phyloP scores from a whole-genome alignment of 2,329 filamentous ascomycete species.

The Bipolaris oryzae region DNA sequence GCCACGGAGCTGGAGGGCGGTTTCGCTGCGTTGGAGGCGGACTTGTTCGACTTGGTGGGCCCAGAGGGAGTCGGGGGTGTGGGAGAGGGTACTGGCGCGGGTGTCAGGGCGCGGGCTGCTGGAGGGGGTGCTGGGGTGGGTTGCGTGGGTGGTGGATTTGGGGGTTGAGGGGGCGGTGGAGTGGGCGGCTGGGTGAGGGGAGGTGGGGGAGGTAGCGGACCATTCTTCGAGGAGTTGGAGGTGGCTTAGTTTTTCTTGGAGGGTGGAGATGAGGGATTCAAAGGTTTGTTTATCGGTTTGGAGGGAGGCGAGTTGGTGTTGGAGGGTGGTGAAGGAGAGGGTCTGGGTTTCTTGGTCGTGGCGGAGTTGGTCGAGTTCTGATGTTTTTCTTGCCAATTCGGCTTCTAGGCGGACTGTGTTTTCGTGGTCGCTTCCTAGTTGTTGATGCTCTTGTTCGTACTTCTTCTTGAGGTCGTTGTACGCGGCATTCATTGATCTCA shows the following conservation, averaged over 20 bases:
- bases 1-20: slow-evolving; percentile 40
- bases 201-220: neutral
- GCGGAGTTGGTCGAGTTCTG: slow-evolving; percentile 35
- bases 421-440: slow-evolving; percentile 13
- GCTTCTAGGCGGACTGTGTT: slow-evolving; percentile 17
- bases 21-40: slow-evolving; percentile 43
- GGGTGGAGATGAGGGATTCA: slow-evolving; percentile 35
- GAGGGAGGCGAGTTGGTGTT: slow-evolving; percentile 37
- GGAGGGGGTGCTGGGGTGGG: slow-evolving; percentile 21
- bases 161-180: slow-evolving; percentile 18
- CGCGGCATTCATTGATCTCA: slow-evolving; percentile 29
- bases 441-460: slow-evolving; percentile 22
- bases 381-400: slow-evolving; percentile 35
- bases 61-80: slow-evolving; percentile 37
- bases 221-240: slow-evolving; percentile 36
- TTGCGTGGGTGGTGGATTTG: slow-evolving; percentile 25
- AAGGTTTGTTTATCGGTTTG: slow-evolving; percentile 42
- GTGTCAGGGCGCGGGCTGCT: slow-evolving; percentile 20
- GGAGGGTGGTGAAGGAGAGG: slow-evolving; percentile 32
- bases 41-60: slow-evolving; percentile 43
- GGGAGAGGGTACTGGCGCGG: slow-evolving; percentile 23
- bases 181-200: neutral
- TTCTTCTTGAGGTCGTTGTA: slow-evolving; percentile 29
- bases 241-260: slow-evolving; percentile 40
- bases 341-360: slow-evolving; percentile 33